Percentiles rank a stretch among this genome's conserved stretches.
Evolutionary conservation across 805 yeast genomes (phyloP).

Genomic region (Cyberlindnera xishuangbannaensis): DNA sequence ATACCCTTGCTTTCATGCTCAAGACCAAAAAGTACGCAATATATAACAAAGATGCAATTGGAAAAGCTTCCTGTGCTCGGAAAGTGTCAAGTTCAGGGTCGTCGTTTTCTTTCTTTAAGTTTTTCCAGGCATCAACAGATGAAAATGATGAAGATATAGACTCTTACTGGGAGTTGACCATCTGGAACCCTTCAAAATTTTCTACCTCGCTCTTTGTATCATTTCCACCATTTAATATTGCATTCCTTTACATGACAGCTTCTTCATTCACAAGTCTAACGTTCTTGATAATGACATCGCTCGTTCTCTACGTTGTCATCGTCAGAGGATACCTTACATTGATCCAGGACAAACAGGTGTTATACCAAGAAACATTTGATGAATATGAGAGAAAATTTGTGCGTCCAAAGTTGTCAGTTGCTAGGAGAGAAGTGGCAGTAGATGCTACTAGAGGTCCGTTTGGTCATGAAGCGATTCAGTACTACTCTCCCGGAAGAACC

Average conservation of each 20-base stretch:
- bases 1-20: conserved; percentile 18
- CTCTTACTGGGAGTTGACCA: conserved; percentile 47
- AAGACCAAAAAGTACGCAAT: conserved; percentile 23
- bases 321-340: conserved; percentile 40
- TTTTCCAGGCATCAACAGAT: background rate
- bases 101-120: conserved; percentile 1
- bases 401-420: conserved; percentile 46
- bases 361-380: conserved; percentile 52
- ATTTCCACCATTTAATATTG: conserved; percentile 53
- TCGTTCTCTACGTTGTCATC: conserved; percentile 34
- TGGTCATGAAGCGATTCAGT: conserved; percentile 21
- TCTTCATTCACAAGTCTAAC: conserved; percentile 33
- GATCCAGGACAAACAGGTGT: conserved; percentile 52
- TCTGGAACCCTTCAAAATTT: conserved; percentile 67
- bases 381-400: conserved; percentile 63
- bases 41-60: conserved; percentile 19
- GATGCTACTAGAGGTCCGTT: conserved; percentile 44
- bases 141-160: conserved; percentile 15
- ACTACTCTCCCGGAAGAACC: conserved; percentile 27
- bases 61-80: conserved; percentile 14
- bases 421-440: conserved; percentile 53
- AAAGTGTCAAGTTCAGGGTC: conserved; percentile 13
- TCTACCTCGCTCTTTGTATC: conserved; percentile 43
- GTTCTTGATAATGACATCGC: conserved; percentile 32
- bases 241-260: conserved; percentile 35